Conservation (phyloP, 2,329 filamentous ascomycete genomes). For the Parastagonospora nodorum region DNA sequence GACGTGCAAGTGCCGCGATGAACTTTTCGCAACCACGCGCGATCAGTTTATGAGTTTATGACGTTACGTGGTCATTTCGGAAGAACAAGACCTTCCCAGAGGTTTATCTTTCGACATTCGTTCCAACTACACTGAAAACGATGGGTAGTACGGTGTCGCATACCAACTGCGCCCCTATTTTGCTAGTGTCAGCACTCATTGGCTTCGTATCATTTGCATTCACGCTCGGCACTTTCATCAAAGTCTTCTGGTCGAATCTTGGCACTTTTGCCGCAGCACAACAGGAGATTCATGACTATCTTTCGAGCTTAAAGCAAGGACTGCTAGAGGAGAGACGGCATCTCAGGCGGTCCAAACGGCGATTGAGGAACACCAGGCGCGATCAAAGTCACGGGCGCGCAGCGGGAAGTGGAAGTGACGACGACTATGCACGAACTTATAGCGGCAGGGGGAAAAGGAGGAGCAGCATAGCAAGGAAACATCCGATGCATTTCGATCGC, state of each 20-base stretch:
- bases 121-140: not conserved
- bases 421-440: slow-evolving; percentile 10
- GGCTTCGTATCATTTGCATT: slow-evolving; percentile 52
- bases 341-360: slow-evolving; percentile 32
- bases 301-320: slow-evolving; percentile 49
- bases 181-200: slow-evolving; percentile 43
- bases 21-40: too few species aligned
- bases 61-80: too few species aligned
- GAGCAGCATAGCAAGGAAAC: slow-evolving; percentile 9
- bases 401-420: slow-evolving; percentile 8
- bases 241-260: slow-evolving; percentile 49
- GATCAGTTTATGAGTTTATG: too few species aligned
- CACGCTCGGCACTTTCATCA: slow-evolving; percentile 50
- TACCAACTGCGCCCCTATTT: slow-evolving; percentile 39
- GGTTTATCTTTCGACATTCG: too few species aligned
- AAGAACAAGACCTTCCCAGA: too few species aligned
- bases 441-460: slow-evolving; percentile 3
- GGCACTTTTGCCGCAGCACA: slow-evolving; percentile 44
- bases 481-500: slow-evolving; percentile 22
- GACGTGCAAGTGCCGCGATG: too few species aligned
- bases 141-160: slow-evolving; percentile 30
- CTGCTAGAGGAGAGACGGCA: slow-evolving; percentile 49
- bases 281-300: slow-evolving; percentile 46
- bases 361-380: slow-evolving; percentile 15
- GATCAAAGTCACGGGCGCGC: slow-evolving; percentile 16